Percentiles rank a stretch among this genome's conserved stretches.
Conservation (phyloP, 2,329 filamentous ascomycete genomes). For the Neofusicoccum umdonicola region DNA sequence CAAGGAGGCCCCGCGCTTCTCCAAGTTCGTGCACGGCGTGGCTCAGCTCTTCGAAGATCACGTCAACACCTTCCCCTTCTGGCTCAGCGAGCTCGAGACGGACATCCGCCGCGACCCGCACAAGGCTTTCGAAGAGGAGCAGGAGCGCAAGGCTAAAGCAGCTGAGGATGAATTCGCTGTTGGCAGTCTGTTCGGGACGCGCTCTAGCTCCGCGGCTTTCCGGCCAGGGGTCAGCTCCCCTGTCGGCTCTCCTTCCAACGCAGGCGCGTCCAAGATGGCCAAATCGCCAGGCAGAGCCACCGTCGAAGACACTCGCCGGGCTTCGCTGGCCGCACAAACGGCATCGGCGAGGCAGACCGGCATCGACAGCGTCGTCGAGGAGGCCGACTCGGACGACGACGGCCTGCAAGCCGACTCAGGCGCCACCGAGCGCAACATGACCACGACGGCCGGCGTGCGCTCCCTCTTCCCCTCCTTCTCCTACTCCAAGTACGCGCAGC, state of each 20-base stretch:
- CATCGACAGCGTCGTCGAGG: slow-evolving; percentile 39
- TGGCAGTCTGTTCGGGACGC: slow-evolving; percentile 73
- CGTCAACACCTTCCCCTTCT: slow-evolving; percentile 94
- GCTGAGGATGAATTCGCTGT: slow-evolving; percentile 87
- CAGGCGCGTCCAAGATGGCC: slow-evolving; percentile 42
- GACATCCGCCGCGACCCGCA: slow-evolving; percentile 94
- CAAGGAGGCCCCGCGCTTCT: slow-evolving; percentile 85
- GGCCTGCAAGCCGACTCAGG: slow-evolving; percentile 33
- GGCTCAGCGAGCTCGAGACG: slow-evolving; percentile 85
- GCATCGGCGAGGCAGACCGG: slow-evolving; percentile 18
- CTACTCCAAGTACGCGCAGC: slow-evolving; percentile 66
- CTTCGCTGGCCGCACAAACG: slow-evolving; percentile 23
- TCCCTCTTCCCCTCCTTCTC: slow-evolving; percentile 81
- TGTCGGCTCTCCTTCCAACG: slow-evolving; percentile 63
- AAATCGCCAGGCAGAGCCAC: slow-evolving; percentile 25
- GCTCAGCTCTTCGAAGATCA: slow-evolving; percentile 89
- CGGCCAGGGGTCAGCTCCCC: slow-evolving; percentile 65
- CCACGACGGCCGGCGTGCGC: slow-evolving; percentile 59
- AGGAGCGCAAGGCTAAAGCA: slow-evolving; percentile 74
- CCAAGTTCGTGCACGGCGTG: slow-evolving; percentile 93
- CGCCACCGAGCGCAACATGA: slow-evolving; percentile 32
- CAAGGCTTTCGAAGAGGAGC: slow-evolving; percentile 85
- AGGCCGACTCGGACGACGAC: slow-evolving; percentile 51
- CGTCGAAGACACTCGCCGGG: slow-evolving; percentile 20
- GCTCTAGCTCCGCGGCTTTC: slow-evolving; percentile 43